Evolutionary conservation across 257 asterid species (phyloP).

Genomic region (Gentiana dahurica): DNA sequence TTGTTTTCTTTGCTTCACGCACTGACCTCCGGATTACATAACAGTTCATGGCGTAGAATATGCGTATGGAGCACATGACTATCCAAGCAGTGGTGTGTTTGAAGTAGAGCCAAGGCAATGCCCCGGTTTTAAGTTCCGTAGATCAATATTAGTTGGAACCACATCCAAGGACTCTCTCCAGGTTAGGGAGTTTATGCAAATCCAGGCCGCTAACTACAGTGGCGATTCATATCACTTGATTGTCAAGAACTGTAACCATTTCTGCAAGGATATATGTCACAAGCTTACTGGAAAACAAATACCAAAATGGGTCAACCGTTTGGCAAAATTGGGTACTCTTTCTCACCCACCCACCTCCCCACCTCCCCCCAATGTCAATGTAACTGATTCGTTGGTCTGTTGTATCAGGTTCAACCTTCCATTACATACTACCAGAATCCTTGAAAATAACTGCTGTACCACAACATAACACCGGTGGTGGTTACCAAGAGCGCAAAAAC

Average conservation of each 20-base stretch:
- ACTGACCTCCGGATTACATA: not conserved
- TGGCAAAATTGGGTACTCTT: constrained; percentile 70
- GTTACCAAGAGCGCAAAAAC: constrained; percentile 27
- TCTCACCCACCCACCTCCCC: not conserved
- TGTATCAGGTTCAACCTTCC: constrained; percentile 56
- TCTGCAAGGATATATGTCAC: constrained; percentile 79
- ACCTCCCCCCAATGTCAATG: not conserved
- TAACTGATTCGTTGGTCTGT: constrained; percentile 1
- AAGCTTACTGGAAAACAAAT: constrained; percentile 67
- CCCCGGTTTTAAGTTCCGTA: constrained; percentile 87
- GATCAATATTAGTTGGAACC: constrained; percentile 69
- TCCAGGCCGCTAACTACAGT: constrained; percentile 67
- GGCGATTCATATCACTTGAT: constrained; percentile 89
- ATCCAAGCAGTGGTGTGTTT: constrained; percentile 80
- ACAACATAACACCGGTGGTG: constrained; percentile 38
- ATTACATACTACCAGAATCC: constrained; percentile 71
- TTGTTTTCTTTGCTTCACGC: not conserved
- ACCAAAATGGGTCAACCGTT: constrained; percentile 95
- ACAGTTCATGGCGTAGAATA: constrained; percentile 91
- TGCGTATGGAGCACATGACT: constrained; percentile 92
- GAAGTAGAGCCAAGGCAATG: constrained; percentile 94
- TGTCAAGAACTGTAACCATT: constrained; percentile 91
- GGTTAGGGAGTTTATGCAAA: constrained; percentile 76
- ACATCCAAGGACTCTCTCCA: constrained; percentile 52
- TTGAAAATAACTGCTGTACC: constrained; percentile 49